Base-by-base conservation (phyloP, 768 basidiomycete genomes). In the Albatrellus ellisii region DNA sequence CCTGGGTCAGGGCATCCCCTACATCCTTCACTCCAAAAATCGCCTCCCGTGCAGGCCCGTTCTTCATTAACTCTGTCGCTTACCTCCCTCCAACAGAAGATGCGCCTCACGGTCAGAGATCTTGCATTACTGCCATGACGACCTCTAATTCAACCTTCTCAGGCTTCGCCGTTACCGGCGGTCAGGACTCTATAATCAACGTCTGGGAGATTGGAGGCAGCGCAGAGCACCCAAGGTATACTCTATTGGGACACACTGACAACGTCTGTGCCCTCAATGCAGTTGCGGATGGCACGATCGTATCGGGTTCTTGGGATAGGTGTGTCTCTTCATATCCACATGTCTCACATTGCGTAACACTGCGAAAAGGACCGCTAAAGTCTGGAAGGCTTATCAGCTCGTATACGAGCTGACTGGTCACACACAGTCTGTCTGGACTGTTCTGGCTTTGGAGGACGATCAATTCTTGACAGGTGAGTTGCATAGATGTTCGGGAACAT, bases 221-320 rank as follows among this genome's bases (percentile, higher is more conserved):
- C 14, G 71, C 67, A 51, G 73, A 75, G 43, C 82, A 91, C 45
- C 90, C 94, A 17, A 69, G 75, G 53, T 85, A 80, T 63, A 75
- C 78, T 17, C 70, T 97, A 21, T 57, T 97, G 26, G 95, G 94
- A 18, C 95, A 99, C 59, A 73, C 76, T 10, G 79, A 81, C 36
- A 98, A 98, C 56, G 74, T 98, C 26, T 98, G 92, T 59, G 72
- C 86, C 17, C 65, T 99, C 43, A 71, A 87, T 54, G 73, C 77
- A 4, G 73, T 75, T 8, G 60, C 72, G 7, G 69, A 70, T 36
- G 87, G 88, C 12, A 68, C 73, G 38, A 79, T 98, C 46, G 77
- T 95, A 44, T 92, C 88, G 6, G 95, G 95, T 15, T 94, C 89
- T 32, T 99, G 95, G 95, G 95, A 98, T 64, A 84, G 73, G 94